Evolutionary conservation across 257 asterid genomes (phyloP), one percentile per base, ranked within the genome.

Genomic region (Petunia axillaris): DNA sequence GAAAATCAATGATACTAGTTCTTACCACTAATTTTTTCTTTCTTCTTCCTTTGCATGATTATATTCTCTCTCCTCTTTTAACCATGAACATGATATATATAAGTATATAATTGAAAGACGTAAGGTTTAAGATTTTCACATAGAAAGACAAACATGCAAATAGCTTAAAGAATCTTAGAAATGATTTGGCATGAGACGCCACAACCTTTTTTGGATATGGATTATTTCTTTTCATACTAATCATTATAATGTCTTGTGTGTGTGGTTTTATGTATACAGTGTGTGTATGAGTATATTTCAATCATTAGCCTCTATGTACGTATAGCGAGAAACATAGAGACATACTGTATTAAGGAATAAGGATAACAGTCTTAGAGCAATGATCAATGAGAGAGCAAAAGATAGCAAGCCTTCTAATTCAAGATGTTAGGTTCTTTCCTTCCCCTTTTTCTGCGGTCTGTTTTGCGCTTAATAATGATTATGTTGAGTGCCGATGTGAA

Each of bases 21-120:
- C 43, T 44, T 70, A 35, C 16, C 16, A 37, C 25, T 71, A 48
- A 71, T 71, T 6, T 48, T 71, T 25, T 71, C 77, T 46, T 8
- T 71, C 57, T 68, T 40, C 10, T 71, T 71, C 41, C 59, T 64
- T 48, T 71, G 77, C 77, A 63, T 36, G 10, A 36, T 36, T 63
- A 6, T 62, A 6, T 62, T 41, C 36, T 15, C 35, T 60, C 68
- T 10, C 68, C 25, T 15, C 7, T 16, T 16, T 25, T 25, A 25
- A 25, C 55, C 55, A 52, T 52, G 8, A 14, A 52, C 55, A 52
- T 9, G 55, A 52, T 52, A 14, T 14, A 52, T 9, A 48, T 70
- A 3, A 46, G 1, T 9, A 68, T 1, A 68, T 70, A 8, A 70
- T 2, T 0, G 6, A 5, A 10, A 46, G 43, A 70, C 9, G 8